These are phyloP conservation scores for Leucocoprinus sp. DNA, from an alignment of 768 basidiomycete species.

Conservation along the genomic window DNA sequence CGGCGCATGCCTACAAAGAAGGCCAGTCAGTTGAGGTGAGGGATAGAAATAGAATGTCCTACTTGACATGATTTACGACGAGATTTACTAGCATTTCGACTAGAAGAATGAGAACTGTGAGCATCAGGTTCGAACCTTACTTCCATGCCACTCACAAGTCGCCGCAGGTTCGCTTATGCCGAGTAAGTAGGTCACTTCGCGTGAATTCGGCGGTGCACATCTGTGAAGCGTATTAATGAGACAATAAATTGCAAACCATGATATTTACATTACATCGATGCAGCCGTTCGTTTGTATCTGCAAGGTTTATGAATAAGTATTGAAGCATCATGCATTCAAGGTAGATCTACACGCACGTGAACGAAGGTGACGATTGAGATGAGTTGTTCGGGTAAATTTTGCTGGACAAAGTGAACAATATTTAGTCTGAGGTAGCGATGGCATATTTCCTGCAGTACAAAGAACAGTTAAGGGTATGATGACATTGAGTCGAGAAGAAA, in stretches of 20 bases:
- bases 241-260: not conserved
- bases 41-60: slow-evolving; percentile 5
- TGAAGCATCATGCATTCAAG: not conserved
- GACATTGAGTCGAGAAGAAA: slow-evolving; percentile 4
- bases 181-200: slow-evolving; percentile 61
- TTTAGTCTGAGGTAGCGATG: slow-evolving; percentile 65
- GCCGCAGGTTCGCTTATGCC: slow-evolving; percentile 66
- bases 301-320: slow-evolving; percentile 7
- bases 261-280: slow-evolving; percentile 53
- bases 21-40: slow-evolving; percentile 6
- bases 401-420: slow-evolving; percentile 62
- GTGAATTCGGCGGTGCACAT: slow-evolving; percentile 64
- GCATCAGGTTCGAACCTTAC: slow-evolving; percentile 12
- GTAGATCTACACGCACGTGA: slow-evolving; percentile 44
- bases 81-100: slow-evolving; percentile 35
- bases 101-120: slow-evolving; percentile 1
- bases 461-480: slow-evolving; percentile 28
- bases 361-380: slow-evolving; percentile 64
- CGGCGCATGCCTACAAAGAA: slow-evolving; percentile 45
- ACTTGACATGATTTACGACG: slow-evolving; percentile 61
- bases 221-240: slow-evolving; percentile 24
- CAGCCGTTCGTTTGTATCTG: slow-evolving; percentile 60
- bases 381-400: slow-evolving; percentile 67
- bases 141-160: slow-evolving; percentile 41
- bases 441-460: slow-evolving; percentile 49